A percentile compares a stretch with the other conserved stretches of the same genome.
phyloP scores from a whole-genome alignment of 176 grass and related monocot species.

The Thalia dealbata region DNA sequence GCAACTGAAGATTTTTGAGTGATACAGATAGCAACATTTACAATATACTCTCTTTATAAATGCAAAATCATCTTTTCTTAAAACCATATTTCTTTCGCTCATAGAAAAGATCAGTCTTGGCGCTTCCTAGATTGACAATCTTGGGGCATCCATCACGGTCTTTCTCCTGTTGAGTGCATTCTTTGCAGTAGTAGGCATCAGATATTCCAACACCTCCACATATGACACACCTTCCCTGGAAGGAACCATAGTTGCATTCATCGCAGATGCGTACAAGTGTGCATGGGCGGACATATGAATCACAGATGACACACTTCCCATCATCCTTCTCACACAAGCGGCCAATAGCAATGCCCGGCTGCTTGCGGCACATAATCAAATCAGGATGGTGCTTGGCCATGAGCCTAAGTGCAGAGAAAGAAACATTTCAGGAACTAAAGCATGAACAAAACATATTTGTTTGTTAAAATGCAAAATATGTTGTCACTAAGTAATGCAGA shows the following conservation, averaged over 20 bases:
- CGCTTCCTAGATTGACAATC: slow-evolving; percentile 12
- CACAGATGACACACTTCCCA: slow-evolving; percentile 13
- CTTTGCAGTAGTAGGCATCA: slow-evolving; percentile 15
- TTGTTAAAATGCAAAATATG: too few species aligned
- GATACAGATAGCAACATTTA: not conserved
- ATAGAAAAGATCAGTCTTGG: slow-evolving; percentile 15
- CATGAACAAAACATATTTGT: too few species aligned
- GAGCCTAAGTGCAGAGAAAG: not conserved
- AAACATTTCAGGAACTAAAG: too few species aligned
- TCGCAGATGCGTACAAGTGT: slow-evolving; percentile 13
- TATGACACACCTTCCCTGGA: slow-evolving; percentile 9
- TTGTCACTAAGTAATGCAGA: too few species aligned
- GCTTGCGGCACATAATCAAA: slow-evolving; percentile 16
- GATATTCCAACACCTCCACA: slow-evolving; percentile 8
- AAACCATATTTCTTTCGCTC: slow-evolving; percentile 14
- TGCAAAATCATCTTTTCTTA: slow-evolving; percentile 4
- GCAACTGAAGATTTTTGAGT: too few species aligned
- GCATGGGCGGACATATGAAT: slow-evolving; percentile 5
- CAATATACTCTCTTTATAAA: not conserved
- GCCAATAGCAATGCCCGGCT: slow-evolving; percentile 4
- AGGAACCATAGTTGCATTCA: slow-evolving; percentile 12
- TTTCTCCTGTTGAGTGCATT: slow-evolving; percentile 11
- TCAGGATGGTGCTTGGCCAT: slow-evolving; percentile 1
- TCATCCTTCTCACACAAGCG: slow-evolving; percentile 9
- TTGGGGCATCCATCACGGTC: slow-evolving; percentile 15